Evolutionary conservation across 495 filamentous ascomycete genomes (phyloP), one percentile per base, ranked within the genome.

Genomic region (Penicillium simplicissimum): DNA sequence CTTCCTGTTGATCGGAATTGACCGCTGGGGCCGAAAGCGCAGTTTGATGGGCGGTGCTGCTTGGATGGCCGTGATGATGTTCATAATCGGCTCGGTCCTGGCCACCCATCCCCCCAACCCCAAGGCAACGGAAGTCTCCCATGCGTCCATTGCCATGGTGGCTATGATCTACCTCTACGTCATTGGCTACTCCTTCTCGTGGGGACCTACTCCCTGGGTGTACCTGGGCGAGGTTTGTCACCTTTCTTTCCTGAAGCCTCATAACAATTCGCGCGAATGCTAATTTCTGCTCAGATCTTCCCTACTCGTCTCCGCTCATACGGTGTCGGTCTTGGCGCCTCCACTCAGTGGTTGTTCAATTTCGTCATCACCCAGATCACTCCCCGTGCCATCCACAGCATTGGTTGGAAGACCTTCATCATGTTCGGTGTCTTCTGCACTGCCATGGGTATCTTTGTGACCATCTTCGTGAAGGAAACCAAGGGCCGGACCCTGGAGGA

Each of bases 81-180:
- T 90, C 67, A 89, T 92, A 67, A 88, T 93, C 61, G 89, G 89
- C n/a, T 80, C 92, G 34, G 90, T 93, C 14, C 56, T 80, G 48
- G 75, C 71, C 7, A 77, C 74, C 8, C 53, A 83, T 47, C 81
- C 80, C 0, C 79, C 79, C 2, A 58, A 75, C n/a, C 23, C 68
- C 0, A 53, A 68, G 1, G 43, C 64, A 0, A 65, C 60, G 8
- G 59, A 57, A 6, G 70, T 78, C 49, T 78, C 75, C 0, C 61
- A 60, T 0, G 73, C 81, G 7, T 79, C 79, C 0, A 79, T 76
- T 37, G 80, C 81, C 10, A 79, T 81, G 67, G 73, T 85, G 31
- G 72, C 78, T 11, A 82, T 84, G 77, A 82, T 86, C 57, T 85
- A 82, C 66, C 74, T 86, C 10, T 82, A 81, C 67, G 82, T 81